phyloP scores from a whole-genome alignment of 2,329 filamentous ascomycete genomes.

The Penicillium sp. region DNA sequence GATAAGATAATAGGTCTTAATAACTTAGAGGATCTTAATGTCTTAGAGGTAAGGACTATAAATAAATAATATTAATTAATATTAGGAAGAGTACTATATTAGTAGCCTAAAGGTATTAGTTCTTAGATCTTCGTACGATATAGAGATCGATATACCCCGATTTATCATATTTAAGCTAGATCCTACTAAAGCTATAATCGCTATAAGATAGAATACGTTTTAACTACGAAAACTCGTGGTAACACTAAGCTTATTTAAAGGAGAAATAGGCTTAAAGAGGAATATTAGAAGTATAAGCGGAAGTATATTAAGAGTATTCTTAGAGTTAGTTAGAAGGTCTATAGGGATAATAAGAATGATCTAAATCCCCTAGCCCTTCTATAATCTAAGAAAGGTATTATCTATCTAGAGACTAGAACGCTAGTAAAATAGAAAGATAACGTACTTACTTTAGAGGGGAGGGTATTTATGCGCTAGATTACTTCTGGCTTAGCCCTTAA shows the following conservation, averaged over 20 bases:
- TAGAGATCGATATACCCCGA: constrained; percentile 3
- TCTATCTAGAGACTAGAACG: neutral
- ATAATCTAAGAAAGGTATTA: constrained; percentile 1
- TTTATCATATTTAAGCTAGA: constrained; percentile 17
- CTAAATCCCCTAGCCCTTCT: constrained; percentile 11
- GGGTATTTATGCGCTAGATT: too few species aligned
- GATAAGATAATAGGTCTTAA: neutral
- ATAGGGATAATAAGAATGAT: constrained; percentile 12
- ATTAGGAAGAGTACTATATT: constrained; percentile 15
- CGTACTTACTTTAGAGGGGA: too few species aligned
- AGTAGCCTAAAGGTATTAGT: constrained; percentile 17
- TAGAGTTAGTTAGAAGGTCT: constrained; percentile 19
- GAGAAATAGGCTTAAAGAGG: neutral
- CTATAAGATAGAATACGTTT: neutral
- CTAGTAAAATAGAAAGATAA: too few species aligned
- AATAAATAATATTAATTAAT: constrained; percentile 2
- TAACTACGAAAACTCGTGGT: constrained; percentile 1
- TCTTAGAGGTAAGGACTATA: constrained; percentile 7
- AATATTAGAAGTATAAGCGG: constrained; percentile 8
- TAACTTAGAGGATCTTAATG: neutral
- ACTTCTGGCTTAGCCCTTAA: too few species aligned
- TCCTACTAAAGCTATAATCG: constrained; percentile 13
- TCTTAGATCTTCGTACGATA: constrained; percentile 18
- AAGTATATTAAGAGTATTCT: constrained; percentile 14
- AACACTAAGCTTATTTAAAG: neutral